Base-by-base conservation (phyloP, 2,329 filamentous ascomycete genomes). In the Dothiorella sarmentorum region DNA sequence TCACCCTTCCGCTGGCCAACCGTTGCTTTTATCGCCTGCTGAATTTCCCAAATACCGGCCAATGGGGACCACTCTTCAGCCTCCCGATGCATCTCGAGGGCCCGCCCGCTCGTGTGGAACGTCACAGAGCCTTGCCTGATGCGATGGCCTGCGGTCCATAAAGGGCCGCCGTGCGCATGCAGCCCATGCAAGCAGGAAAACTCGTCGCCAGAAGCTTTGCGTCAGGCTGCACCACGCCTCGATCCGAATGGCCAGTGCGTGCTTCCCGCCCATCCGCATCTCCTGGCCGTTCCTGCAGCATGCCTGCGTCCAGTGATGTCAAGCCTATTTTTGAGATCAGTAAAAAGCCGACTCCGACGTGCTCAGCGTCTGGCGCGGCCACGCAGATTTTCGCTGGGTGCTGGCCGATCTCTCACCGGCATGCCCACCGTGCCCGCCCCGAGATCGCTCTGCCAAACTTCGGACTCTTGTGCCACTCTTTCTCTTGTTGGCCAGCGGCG, bases 371-470 rank as follows among this genome's bases (percentile, higher is more conserved):
- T n/a, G 18, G 18, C 40, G 29, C 18, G 35, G 35, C 44, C 44
- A 35, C 56, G 56, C 56, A 52, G 56, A 58, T 58, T 58, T 51
- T 18, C 56, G 15, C 56, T 33, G 37, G 56, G 56, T 26, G 26
- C 56, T 24, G 44, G 35, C 40, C 22, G 49, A 53, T 53, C 49
- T 53, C 29, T 56, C 52, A 56, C 38, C 38, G 52, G 35, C 45
- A 44, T 42, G 44, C 35, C 35, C 45, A 58, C 44, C 31, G n/a
- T 37, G 43, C 15, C 47, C 47, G 18, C 47, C 13, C 47, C 56
- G 44, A 43, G 42, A 51, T 58, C 56, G 56, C 37, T 42, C 37
- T 35, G 45, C 17, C 24, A 40, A 31, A 20, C 40, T 53, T 17
- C 24, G 20, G 10, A 27, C 22, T 35, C 33, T 27, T 20, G 45